Evolutionary conservation across 2,329 filamentous ascomycete species (phyloP), one percentile per base, ranked within the genome.

Genomic region (Magnaporthales sp.): DNA sequence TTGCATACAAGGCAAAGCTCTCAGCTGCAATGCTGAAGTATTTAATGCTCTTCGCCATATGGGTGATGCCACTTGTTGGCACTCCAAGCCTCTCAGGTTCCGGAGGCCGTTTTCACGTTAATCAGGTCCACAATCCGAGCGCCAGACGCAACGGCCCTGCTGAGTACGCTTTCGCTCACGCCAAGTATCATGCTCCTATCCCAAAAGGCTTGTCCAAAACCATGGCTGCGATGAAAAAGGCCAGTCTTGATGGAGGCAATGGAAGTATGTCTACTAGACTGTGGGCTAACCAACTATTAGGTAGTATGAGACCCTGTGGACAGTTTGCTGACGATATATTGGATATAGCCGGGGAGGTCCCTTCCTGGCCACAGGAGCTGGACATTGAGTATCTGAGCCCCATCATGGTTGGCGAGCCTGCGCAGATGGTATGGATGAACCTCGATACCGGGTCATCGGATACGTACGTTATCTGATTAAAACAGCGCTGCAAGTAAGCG

Each of bases 381-480:
- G 87, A 89, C 69, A 77, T 78, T 3, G 82, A 88, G 73, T 89
- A 88, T 67, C 77, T 88, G 31, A 82, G 84, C 67, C 85, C 88
- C 0, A 85, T 92, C 62, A 81, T 79, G 2, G 79, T 92, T 69
- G 91, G 90, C 61, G 83, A 73, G 1, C 81, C 81, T 6, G 70
- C 74, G 6, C 86, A 89, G 71, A 84, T 79, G 3, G 74, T 91
- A 69, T 83, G 86, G 68, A 75, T 93, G 68, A 89, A 91, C 73
- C 84, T 93, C 68, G 91, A 93, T 70, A 93, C 90, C 15, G 84
- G 83, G 11, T 86, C 84, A 8, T 77, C 80, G 10, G 84, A 86
- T 67, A 75, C 84, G 89, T 95, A 84, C 84, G 89, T 86, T 6
- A 7, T 51, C 5, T n/a, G n/a, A n/a, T 62, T n/a, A 8, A 27